Evolutionary conservation across 1,284 basidiomycete genomes (phyloP).

Genomic region (Schizophyllum amplum): DNA sequence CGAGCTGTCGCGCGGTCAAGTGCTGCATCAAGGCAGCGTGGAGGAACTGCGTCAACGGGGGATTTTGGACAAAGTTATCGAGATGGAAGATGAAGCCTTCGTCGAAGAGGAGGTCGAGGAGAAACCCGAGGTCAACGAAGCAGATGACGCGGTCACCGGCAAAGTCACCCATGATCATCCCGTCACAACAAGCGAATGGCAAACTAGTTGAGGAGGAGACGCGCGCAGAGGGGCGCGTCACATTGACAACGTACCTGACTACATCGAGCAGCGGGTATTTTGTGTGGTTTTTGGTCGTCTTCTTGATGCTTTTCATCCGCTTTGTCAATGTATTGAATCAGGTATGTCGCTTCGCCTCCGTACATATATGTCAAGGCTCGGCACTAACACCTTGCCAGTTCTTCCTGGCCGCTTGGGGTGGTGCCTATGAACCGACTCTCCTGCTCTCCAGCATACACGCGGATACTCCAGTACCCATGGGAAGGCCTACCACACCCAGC

Average conservation of each 20-base stretch:
- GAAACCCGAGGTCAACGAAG: conserved; percentile 28
- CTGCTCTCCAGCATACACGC: conserved; percentile 18
- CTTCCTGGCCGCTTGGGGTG: conserved; percentile 59
- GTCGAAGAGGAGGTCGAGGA: conserved; percentile 17
- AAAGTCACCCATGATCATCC: conserved; percentile 7
- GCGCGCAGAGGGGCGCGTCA: conserved; percentile 58
- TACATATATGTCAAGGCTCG: background rate
- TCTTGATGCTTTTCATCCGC: conserved; percentile 48
- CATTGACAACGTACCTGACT: conserved; percentile 48
- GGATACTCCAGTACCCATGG: conserved; percentile 27
- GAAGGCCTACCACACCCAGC: conserved; percentile 47
- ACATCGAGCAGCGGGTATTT: conserved; percentile 49
- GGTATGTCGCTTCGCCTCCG: conserved; percentile 29
- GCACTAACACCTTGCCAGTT: conserved; percentile 27
- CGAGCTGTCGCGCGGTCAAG: conserved; percentile 52
- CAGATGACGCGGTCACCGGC: conserved; percentile 20
- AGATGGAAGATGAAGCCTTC: conserved; percentile 34
- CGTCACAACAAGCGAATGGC: conserved; percentile 26
- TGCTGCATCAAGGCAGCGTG: conserved; percentile 50
- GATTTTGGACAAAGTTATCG: conserved; percentile 41
- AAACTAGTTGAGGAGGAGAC: conserved; percentile 58
- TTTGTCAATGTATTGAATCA: conserved; percentile 50
- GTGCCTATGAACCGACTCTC: conserved; percentile 40
- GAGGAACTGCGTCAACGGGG: conserved; percentile 46
- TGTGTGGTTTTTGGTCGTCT: conserved; percentile 46